Evolutionary conservation across 2,329 filamentous ascomycete species (phyloP).

Genomic region (Diaporthe sp.): DNA sequence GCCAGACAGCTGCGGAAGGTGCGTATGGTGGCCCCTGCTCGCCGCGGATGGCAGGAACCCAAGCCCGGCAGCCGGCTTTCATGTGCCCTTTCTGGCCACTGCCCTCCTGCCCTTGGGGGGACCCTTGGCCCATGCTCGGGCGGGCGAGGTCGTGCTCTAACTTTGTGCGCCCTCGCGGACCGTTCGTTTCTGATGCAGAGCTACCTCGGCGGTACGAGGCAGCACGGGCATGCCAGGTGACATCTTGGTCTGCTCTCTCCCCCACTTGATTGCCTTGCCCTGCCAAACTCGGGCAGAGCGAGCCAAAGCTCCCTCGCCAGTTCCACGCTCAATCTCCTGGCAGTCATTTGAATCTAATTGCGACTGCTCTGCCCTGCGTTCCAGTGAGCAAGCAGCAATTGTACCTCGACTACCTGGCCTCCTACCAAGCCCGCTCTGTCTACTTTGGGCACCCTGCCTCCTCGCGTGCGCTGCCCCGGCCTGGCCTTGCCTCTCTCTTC

Average conservation of each 20-base stretch:
- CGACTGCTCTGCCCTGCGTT: constrained; percentile 36
- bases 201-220: constrained; percentile 21
- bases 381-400: constrained; percentile 5
- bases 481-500: constrained; percentile 19
- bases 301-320: constrained; percentile 40
- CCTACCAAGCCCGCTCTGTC: constrained; percentile 6
- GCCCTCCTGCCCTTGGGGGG: background rate
- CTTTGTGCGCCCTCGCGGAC: background rate
- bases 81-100: constrained; percentile 27
- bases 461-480: background rate
- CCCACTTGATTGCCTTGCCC: constrained; percentile 35
- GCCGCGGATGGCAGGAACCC: constrained; percentile 36
- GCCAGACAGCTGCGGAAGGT: constrained; percentile 23
- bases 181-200: background rate
- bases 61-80: constrained; percentile 35
- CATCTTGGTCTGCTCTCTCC: constrained; percentile 13
- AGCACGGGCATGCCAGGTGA: constrained; percentile 30
- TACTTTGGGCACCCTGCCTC: background rate
- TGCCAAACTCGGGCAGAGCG: constrained; percentile 41
- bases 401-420: background rate
- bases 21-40: constrained; percentile 37
- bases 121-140: background rate
- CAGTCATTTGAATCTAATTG: constrained; percentile 41
- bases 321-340: constrained; percentile 42
- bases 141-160: background rate